Base-by-base conservation (phyloP, 345 rosid genomes). In the Dipteronia dyeriana region DNA sequence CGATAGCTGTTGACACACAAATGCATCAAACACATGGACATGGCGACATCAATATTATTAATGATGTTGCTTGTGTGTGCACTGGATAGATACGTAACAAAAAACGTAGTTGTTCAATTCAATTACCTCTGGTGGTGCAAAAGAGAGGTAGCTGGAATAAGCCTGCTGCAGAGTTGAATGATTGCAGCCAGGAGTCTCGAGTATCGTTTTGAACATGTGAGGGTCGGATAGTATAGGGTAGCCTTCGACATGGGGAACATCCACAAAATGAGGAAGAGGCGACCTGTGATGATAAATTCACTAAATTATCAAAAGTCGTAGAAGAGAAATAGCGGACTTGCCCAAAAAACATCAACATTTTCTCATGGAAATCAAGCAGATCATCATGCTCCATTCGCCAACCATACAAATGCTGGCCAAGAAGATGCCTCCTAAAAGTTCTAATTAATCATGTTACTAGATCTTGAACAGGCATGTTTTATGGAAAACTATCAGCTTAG, bases 71-170 rank as follows among this genome's bases (percentile, higher is more conserved):
- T 34, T 34, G 38, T 34, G 38, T 34, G 38, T 34, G 38, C 38
- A 34, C 4, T 34, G 6, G 38, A 34, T 34, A 34, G 38, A 34
- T 34, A 34, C 31, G 1, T 19, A 12, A 45, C 20, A 72, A 59
- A n/a, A n/a, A 17, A 17, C 38, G 29, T 2, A 62, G 38, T 49
- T 26, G 43, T 25, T 43, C 49, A 69, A 59, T 76, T 82, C 56
- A 71, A 59, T 78, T 82, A 94, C 97, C 94, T 94, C 98, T 49
- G 97, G 97, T 65, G 98, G 97, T 79, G 97, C 91, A 84, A 94
- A 94, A 39, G 97, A 92, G 70, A 94, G 83, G 81, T 89, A 92
- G 80, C 89, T 89, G 16, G 70, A 83, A 29, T 85, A 84, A 76
- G 79, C 81, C 67, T 75, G 79, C 25, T 75, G 79, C 25, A 68